Conservation (phyloP, 2,329 filamentous ascomycete species). For the Zymoseptoria tritici region DNA sequence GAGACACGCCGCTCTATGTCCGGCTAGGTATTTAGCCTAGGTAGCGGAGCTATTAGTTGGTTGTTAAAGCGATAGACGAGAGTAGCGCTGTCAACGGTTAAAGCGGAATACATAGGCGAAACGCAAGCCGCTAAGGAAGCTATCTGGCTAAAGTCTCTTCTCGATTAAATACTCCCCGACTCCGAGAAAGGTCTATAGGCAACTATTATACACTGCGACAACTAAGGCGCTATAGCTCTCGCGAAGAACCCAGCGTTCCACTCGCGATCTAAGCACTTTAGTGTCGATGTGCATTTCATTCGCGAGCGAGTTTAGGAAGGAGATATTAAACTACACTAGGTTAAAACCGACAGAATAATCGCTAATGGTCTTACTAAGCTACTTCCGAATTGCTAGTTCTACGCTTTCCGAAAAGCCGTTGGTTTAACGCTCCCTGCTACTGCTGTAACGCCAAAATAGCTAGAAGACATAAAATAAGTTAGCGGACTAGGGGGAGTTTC, state of each 20-base stretch:
- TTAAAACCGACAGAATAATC: no score
- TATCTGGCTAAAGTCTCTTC: constrained; percentile 11
- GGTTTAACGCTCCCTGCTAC: no score
- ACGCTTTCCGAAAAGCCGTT: no score
- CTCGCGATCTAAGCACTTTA: background rate
- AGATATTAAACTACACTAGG: no score
- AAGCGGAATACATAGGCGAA: constrained; percentile 21
- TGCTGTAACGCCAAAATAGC: no score
- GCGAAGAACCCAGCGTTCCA: constrained; percentile 1
- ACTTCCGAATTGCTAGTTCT: no score
- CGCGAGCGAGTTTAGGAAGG: no score
- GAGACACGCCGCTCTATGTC: constrained; percentile 8
- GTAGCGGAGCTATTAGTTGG: constrained; percentile 9
- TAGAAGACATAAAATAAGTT: no score
- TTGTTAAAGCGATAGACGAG: constrained; percentile 15
- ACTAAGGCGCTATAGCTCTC: constrained; percentile 5
- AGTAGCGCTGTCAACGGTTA: constrained; percentile 16
- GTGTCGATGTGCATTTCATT: no score
- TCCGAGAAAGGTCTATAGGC: constrained; percentile 1
- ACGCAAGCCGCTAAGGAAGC: constrained; percentile 18
- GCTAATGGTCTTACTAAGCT: no score
- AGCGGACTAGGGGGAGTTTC: no score
- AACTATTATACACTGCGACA: constrained; percentile 4
- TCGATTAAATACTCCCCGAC: no score
- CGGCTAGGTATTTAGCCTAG: constrained; percentile 9